A percentile compares a stretch with the other conserved stretches of the same genome.
Evolutionary conservation across 352 stramenopile species (phyloP).

Genomic region (Phytophthora sp.): DNA sequence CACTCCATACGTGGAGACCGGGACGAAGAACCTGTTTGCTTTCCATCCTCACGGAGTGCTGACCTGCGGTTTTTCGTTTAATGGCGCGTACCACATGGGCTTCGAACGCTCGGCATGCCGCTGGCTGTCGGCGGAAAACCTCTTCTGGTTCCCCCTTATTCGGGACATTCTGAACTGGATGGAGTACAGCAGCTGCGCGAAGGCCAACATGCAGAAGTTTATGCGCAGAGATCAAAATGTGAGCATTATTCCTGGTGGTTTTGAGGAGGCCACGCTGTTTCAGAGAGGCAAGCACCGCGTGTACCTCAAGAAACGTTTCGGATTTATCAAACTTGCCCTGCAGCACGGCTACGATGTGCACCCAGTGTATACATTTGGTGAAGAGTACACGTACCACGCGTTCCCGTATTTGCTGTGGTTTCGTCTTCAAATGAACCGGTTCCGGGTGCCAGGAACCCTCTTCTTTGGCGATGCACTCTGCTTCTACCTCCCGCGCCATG

Average conservation of each 20-base stretch:
- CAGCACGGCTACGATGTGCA: slow-evolving; percentile 89
- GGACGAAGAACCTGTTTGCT: slow-evolving; percentile 32
- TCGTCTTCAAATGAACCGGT: slow-evolving; percentile 80
- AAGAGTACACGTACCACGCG: slow-evolving; percentile 86
- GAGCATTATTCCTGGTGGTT: slow-evolving; percentile 90
- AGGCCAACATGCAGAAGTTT: slow-evolving; percentile 52
- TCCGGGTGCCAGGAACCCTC: slow-evolving; percentile 79
- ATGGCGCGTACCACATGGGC: slow-evolving; percentile 57
- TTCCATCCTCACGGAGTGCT: slow-evolving; percentile 78
- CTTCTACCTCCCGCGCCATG: slow-evolving; percentile 80
- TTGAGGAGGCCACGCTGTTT: slow-evolving; percentile 94
- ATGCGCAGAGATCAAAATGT: slow-evolving; percentile 66
- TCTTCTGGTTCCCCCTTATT: slow-evolving; percentile 72
- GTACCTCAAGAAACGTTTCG: slow-evolving; percentile 89
- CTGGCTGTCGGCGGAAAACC: slow-evolving; percentile 73
- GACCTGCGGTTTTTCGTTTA: slow-evolving; percentile 57
- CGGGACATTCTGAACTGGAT: slow-evolving; percentile 71
- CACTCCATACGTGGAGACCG: slow-evolving; percentile 8
- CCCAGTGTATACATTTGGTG: slow-evolving; percentile 93
- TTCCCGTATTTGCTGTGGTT: slow-evolving; percentile 77
- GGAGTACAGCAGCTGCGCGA: slow-evolving; percentile 56
- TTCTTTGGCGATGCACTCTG: slow-evolving; percentile 73
- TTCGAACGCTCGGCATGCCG: slow-evolving; percentile 52
- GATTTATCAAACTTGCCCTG: slow-evolving; percentile 94
- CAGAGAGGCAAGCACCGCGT: slow-evolving; percentile 80